Base-by-base conservation (phyloP, 257 asterid species). In the Fraxinus quadrangulata region DNA sequence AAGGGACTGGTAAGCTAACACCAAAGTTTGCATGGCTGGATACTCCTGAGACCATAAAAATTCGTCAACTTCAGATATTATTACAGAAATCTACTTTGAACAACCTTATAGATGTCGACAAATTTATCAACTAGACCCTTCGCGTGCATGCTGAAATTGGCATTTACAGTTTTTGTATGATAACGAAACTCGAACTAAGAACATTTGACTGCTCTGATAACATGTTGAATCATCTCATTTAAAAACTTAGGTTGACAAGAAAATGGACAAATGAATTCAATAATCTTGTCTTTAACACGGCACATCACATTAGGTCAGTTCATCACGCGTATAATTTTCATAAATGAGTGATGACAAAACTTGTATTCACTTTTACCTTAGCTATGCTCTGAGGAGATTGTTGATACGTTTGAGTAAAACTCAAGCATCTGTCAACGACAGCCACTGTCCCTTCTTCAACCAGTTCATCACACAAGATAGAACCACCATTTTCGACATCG, bases 1-100 rank as follows among this genome's bases (percentile, higher is more conserved):
- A 2, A 90, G 89, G 19, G 96, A 88, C 77, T 92, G 96, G 85
- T 88, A 92, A 16, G 94, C 96, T 83, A 89, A 49, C 54, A 88
- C 0, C 37, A 89, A 6, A 1, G 89, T 92, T 45, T 87, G 87
- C 89, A 74, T 70, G 74, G 82, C 49, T 59, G 87, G 81, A 82
- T 87, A 87, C 68, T 87, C 80, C 91, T 88, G 85, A 31, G 70
- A 23, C 71, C 34, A 67, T 14, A 39, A 74, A 56, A 75, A 21
- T 49, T 59, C 5, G 23, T 74, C 24, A 5, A 7, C 17, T 9
- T n/a, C 23, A 56, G 8, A 74, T 63, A 59, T 59, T 33, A 16
- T 11, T 59, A 34, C 1, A 1, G 9, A 73, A 51, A 54, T 73
- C 39, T 16, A 28, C 21, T 9, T 17, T 30, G 34, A 51, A 13